Evolutionary conservation across 129 eudicot genomes (phyloP).

Genomic region (Artemisia tridentata): DNA sequence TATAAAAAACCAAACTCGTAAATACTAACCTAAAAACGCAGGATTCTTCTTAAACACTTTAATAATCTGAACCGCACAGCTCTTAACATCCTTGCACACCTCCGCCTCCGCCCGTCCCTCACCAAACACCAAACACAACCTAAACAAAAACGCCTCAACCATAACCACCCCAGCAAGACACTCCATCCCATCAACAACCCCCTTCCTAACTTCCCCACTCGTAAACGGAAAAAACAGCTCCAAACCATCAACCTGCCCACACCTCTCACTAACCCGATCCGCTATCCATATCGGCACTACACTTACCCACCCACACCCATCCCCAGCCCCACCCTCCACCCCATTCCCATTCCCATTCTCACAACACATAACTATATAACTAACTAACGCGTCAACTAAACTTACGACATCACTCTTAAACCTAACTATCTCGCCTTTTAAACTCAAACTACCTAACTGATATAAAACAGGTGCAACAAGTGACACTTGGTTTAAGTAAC

Average conservation of each 20-base stretch:
- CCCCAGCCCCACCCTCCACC: conserved; percentile 27
- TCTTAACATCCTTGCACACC: conserved; percentile 18
- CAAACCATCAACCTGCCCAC: conserved; percentile 35
- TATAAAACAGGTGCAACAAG: conserved; percentile 65
- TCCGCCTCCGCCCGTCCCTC: conserved; percentile 13
- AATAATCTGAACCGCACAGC: conserved; percentile 30
- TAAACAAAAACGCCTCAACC: conserved; percentile 45
- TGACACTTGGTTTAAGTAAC: conserved; percentile 37
- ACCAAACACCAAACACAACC: conserved; percentile 38
- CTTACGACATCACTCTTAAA: conserved; percentile 28
- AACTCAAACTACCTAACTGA: conserved; percentile 21
- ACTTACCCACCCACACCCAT: conserved; percentile 43
- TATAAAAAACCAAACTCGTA: background rate
- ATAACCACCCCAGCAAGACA: conserved; percentile 53
- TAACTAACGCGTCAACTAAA: conserved; percentile 47
- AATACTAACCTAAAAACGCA: conserved; percentile 31
- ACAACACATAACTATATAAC: conserved; percentile 47
- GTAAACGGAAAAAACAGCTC: conserved; percentile 49
- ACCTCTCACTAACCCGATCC: conserved; percentile 24
- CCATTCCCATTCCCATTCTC: conserved; percentile 19
- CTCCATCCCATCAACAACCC: conserved; percentile 38
- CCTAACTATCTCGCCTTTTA: background rate
- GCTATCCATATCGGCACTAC: conserved; percentile 53
- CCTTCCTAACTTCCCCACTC: conserved; percentile 32
- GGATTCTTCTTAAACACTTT: conserved; percentile 31